These are phyloP conservation scores for Paramarasmius palmivorus DNA, from an alignment of 1,284 basidiomycete genomes.

Conservation along the genomic window DNA sequence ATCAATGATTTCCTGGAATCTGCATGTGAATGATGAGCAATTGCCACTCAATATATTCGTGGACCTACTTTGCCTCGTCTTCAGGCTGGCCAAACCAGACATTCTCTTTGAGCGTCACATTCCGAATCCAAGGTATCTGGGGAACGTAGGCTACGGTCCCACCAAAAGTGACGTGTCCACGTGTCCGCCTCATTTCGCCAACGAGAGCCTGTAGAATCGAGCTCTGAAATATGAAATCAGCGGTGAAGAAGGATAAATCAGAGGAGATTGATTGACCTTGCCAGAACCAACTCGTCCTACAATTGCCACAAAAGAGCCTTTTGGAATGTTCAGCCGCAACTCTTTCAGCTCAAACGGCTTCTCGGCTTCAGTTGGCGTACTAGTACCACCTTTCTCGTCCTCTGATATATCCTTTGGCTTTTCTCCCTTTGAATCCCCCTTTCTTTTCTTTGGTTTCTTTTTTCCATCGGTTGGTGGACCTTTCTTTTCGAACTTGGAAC, in stretches of 20 bases:
- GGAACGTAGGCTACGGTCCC: constrained; percentile 76
- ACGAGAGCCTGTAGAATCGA: constrained; percentile 72
- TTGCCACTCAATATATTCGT: not conserved
- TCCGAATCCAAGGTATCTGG: constrained; percentile 81
- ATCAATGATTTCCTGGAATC: constrained; percentile 53
- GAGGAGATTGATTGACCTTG: constrained; percentile 51
- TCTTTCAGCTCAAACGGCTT: constrained; percentile 62
- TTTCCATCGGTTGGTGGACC: constrained; percentile 7
- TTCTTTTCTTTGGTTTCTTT: constrained; percentile 15
- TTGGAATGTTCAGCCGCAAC: constrained; percentile 57
- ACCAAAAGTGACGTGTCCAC: constrained; percentile 65
- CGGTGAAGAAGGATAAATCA: not conserved
- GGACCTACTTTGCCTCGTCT: constrained; percentile 47
- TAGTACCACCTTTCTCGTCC: too few species aligned
- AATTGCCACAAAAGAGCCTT: constrained; percentile 69
- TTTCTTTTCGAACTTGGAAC: constrained; percentile 19
- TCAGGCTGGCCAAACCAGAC: constrained; percentile 64
- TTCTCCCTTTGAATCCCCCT: constrained; percentile 14
- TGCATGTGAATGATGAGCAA: constrained; percentile 18
- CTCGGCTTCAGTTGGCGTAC: constrained; percentile 41
- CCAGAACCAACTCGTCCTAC: constrained; percentile 78
- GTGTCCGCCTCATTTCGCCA: constrained; percentile 74
- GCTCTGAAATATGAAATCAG: constrained; percentile 35
- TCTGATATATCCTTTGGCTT: not conserved
- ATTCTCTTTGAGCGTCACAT: constrained; percentile 70